Evolutionary conservation across 2,329 filamentous ascomycete species (phyloP).

Genomic region (Amesomyces nigricolor): DNA sequence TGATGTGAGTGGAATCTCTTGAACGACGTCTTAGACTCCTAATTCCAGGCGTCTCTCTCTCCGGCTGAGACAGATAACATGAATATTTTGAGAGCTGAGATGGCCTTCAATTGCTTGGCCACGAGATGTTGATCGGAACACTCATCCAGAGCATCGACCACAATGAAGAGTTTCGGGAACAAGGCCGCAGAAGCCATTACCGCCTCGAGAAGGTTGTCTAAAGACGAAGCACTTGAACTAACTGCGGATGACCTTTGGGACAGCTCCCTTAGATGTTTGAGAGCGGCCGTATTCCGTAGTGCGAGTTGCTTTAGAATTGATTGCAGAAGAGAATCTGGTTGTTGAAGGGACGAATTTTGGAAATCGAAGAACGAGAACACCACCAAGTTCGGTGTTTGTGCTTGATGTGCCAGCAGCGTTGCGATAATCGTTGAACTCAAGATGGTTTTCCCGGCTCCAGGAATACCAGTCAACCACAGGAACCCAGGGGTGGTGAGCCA

Average conservation of each 20-base stretch:
- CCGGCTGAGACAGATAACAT: background rate
- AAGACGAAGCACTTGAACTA: background rate
- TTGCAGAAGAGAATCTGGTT: background rate
- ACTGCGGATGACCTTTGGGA: background rate
- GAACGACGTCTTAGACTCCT: background rate
- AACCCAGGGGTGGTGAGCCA: background rate
- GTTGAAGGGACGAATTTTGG: background rate
- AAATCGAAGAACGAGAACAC: background rate
- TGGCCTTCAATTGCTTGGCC: background rate
- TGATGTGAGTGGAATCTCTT: background rate
- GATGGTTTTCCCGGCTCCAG: background rate
- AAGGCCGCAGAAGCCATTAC: background rate
- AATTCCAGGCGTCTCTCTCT: background rate
- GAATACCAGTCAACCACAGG: background rate
- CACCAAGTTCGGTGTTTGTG: background rate
- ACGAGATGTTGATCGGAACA: background rate
- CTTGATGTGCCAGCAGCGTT: background rate
- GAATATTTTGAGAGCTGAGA: background rate
- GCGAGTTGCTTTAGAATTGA: no score
- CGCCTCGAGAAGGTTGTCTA: background rate
- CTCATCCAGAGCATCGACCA: background rate
- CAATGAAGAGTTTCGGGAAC: background rate
- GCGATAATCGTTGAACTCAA: background rate
- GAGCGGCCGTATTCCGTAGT: background rate
- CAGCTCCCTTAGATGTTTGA: background rate